A percentile compares a stretch with the other conserved stretches of the same genome.
These are phyloP conservation scores for Debaryomyces hansenii DNA, from an alignment of 805 yeast species.

Conservation along the genomic window DNA sequence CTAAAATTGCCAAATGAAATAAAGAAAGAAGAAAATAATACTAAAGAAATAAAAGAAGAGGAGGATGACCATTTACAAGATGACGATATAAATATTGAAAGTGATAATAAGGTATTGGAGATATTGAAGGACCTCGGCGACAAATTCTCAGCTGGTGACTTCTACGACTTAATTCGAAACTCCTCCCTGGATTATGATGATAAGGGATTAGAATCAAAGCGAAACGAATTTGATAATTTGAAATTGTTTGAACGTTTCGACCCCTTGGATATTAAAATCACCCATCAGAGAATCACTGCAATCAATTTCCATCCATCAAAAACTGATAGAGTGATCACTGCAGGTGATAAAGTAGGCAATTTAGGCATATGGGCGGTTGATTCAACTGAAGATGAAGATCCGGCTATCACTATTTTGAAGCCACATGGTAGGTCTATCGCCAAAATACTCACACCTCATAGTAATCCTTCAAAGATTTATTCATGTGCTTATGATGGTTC, in stretches of 20 bases:
- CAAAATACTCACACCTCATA: conserved; percentile 53
- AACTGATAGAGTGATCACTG: conserved; percentile 63
- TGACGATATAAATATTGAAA: conserved; percentile 11
- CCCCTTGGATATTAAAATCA: conserved; percentile 70
- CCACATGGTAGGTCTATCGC: conserved; percentile 78
- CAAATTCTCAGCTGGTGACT: conserved; percentile 68
- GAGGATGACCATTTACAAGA: conserved; percentile 7
- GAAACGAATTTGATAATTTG: conserved; percentile 56
- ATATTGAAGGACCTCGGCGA: conserved; percentile 43
- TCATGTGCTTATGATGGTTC: conserved; percentile 90
- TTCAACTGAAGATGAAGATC: conserved; percentile 34
- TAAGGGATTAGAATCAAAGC: conserved; percentile 43
- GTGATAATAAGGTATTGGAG: conserved; percentile 29
- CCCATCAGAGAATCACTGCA: conserved; percentile 71
- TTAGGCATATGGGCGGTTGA: conserved; percentile 87
- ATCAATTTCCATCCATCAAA: conserved; percentile 75
- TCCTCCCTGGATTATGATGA: conserved; percentile 23
- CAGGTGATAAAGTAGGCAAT: conserved; percentile 88
- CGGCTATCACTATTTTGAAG: conserved; percentile 62
- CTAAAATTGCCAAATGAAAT: conserved; percentile 9
- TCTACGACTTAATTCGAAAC: conserved; percentile 52
- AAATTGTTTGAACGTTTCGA: conserved; percentile 55
- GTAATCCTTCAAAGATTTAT: conserved; percentile 53
- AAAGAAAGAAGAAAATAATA: conserved; percentile 7
- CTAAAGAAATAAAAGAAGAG: conserved; percentile 8